These are phyloP conservation scores for Kappamyces sp. DNA, from an alignment of 192 early-diverging fungal genomes.

Conservation along the genomic window DNA sequence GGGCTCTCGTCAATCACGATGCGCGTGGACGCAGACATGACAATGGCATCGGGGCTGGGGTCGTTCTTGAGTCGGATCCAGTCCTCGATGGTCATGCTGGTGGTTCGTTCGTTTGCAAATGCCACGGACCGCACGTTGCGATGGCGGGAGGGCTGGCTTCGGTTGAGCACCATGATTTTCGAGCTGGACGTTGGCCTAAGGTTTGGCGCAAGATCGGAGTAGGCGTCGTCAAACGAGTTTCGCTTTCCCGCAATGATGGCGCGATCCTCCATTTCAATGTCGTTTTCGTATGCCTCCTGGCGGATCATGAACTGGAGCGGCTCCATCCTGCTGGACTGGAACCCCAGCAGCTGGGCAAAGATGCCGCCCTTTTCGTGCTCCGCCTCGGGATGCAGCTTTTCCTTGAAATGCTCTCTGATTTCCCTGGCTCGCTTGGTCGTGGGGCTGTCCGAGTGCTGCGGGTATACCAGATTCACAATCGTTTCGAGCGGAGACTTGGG, in stretches of 20 bases:
- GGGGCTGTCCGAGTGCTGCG: slow-evolving; percentile 2
- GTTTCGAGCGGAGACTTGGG: slow-evolving; percentile 18
- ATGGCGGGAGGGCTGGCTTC: slow-evolving; percentile 1
- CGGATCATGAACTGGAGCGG: slow-evolving; percentile 15
- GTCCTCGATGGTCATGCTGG: slow-evolving; percentile 20
- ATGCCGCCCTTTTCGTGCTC: not conserved
- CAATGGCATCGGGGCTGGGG: not conserved
- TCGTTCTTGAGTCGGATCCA: slow-evolving; percentile 20
- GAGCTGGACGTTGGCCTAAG: slow-evolving; percentile 8
- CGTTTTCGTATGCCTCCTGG: slow-evolving; percentile 3
- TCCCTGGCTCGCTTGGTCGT: slow-evolving; percentile 4
- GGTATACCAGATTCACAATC: slow-evolving; percentile 4
- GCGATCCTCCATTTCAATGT: slow-evolving; percentile 2
- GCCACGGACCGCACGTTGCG: slow-evolving; percentile 27
- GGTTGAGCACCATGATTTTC: not conserved
- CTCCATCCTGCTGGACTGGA: slow-evolving; percentile 11
- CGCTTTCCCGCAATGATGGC: not conserved
- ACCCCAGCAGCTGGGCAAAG: not conserved
- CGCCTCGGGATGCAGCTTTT: slow-evolving; percentile 1
- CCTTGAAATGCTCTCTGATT: slow-evolving; percentile 13
- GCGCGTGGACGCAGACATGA: not conserved
- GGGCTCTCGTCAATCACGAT: not conserved
- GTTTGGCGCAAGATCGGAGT: not conserved
- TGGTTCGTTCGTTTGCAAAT: slow-evolving; percentile 27
- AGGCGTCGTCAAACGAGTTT: slow-evolving; percentile 30